Evolutionary conservation across 2,329 filamentous ascomycete species (phyloP).

Genomic region (Microsporum ferrugineum): DNA sequence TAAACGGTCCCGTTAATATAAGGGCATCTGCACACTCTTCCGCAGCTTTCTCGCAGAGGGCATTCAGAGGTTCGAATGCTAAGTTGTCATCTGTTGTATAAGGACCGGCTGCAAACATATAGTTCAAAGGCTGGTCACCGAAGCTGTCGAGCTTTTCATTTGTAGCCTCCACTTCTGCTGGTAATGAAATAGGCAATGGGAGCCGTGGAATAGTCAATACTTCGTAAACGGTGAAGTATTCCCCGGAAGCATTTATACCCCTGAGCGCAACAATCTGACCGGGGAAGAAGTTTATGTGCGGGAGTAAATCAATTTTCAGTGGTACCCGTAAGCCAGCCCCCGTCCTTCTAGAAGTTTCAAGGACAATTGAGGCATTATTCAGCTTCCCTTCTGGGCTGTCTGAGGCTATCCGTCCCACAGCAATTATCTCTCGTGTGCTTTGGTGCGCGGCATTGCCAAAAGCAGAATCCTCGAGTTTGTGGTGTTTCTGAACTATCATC

Average conservation of each 20-base stretch:
- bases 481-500: constrained; percentile 58
- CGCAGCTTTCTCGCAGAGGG: constrained; percentile 66
- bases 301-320: constrained; percentile 59
- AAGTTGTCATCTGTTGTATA: constrained; percentile 90
- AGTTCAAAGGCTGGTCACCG: constrained; percentile 57
- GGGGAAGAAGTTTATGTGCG: constrained; percentile 74
- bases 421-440: constrained; percentile 75
- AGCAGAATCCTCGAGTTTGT: constrained; percentile 63
- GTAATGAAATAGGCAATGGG: constrained; percentile 59
- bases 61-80: constrained; percentile 74
- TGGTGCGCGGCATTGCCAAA: constrained; percentile 82
- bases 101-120: constrained; percentile 72
- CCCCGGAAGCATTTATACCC: constrained; percentile 77
- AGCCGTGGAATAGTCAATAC: constrained; percentile 64
- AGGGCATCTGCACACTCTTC: constrained; percentile 66
- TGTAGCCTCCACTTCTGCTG: constrained; percentile 54
- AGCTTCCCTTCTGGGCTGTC: constrained; percentile 78
- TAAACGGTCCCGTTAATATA: constrained; percentile 73
- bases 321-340: constrained; percentile 75
- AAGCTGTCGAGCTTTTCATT: constrained; percentile 57
- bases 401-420: constrained; percentile 81
- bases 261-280: constrained; percentile 83
- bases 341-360: constrained; percentile 76
- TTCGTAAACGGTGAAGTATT: constrained; percentile 69
- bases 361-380: constrained; percentile 70